These are phyloP conservation scores for Stagonosporopsis vannaccii DNA, from an alignment of 2,329 filamentous ascomycete genomes.

Conservation along the genomic window DNA sequence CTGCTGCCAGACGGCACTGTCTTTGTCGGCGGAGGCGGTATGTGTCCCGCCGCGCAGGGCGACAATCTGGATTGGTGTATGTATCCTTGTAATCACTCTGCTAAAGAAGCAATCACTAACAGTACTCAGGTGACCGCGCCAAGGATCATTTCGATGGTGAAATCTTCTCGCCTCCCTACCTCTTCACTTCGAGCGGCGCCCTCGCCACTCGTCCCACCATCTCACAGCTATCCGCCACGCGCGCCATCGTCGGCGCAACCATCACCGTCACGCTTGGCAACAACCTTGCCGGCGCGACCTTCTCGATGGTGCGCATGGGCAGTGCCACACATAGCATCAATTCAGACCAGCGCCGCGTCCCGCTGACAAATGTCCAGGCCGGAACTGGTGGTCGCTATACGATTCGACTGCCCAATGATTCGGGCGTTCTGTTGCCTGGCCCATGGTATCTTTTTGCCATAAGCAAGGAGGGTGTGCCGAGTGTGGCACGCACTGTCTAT, in stretches of 20 bases:
- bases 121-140: constrained; percentile 32
- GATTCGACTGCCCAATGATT: constrained; percentile 19
- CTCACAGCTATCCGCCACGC: background rate
- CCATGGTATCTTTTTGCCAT: constrained; percentile 32
- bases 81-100: constrained; percentile 49
- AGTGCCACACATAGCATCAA: constrained; percentile 35
- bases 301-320: constrained; percentile 30
- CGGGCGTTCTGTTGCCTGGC: constrained; percentile 23
- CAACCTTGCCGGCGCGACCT: background rate
- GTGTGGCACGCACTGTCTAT: constrained; percentile 22
- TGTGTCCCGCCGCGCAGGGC: constrained; percentile 26
- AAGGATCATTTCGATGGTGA: constrained; percentile 57
- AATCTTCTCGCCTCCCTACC: constrained; percentile 63
- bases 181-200: constrained; percentile 48
- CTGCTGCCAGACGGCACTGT: constrained; percentile 31
- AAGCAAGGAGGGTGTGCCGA: constrained; percentile 27
- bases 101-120: background rate
- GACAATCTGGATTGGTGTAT: constrained; percentile 44
- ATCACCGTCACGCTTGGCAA: background rate
- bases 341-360: constrained; percentile 29
- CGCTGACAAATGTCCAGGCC: constrained; percentile 13
- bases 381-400: constrained; percentile 3
- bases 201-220: constrained; percentile 24
- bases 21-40: constrained; percentile 31
- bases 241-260: background rate